Base-by-base conservation (phyloP, 2,329 filamentous ascomycete species). In the Fusarium verrucosum region DNA sequence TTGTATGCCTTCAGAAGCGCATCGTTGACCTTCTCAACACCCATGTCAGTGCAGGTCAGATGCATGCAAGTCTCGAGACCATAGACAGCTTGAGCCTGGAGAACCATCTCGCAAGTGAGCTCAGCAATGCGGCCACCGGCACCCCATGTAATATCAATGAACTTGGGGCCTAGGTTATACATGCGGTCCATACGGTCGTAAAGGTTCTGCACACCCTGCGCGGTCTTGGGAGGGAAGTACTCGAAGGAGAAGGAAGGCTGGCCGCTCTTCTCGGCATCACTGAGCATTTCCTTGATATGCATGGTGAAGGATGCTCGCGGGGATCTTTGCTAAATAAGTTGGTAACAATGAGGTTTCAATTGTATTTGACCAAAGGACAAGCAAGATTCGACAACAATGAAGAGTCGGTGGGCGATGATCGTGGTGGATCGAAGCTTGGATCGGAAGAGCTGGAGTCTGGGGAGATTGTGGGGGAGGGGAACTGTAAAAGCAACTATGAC, bases 161-260 rank as follows among this genome's bases (percentile, higher is more conserved):
- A 99, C 74, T 94, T 90, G 65, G 94, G 95, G 3, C 93, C 95
- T 65, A 96, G 87, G 73, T 90, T 87, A 79, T 97, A 93, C 95
- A 99, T 99, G 80, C 94, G 93, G 80, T 99, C 95, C 92, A 99
- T 98, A 71, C 95, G 92, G 72, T 99, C 95, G 84, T 99, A 99
- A 57, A 99, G 89, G 78, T 99, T 99, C 81, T 99, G 95, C 13
- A 99, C 94, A 84, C 95, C 95, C 81, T 95, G 92, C 11, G 92
- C 91, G 9, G 95, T 99, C 83, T 99, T 99, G 35, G 95, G 95
- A 47, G 95, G 95, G 80, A 99, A 99, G 84, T 97, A 99, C 79
- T 99, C 95, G 82, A 99, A 99, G 59, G 95, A 99, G 84, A 97
- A 97, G 75, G 93, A 95, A 56, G 94, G 90, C 73, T 90, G 87